Evolutionary conservation across 2,329 filamentous ascomycete species (phyloP).

Genomic region (Trichoderma hamatum): DNA sequence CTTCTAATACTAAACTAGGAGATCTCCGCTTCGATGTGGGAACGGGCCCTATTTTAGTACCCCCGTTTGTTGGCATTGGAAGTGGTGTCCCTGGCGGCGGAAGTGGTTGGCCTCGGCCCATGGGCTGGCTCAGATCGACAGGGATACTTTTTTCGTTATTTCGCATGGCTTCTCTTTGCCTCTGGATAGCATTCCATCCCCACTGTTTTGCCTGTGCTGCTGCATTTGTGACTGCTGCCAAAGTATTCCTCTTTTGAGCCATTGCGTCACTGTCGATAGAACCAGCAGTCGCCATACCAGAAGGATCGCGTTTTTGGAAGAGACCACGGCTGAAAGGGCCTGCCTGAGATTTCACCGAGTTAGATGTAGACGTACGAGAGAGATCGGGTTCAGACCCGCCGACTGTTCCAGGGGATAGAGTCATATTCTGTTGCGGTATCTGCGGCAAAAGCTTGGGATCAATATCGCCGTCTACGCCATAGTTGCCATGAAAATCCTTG

Average conservation of each 20-base stretch:
- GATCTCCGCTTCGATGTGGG: conserved; percentile 68
- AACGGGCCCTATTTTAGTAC: conserved; percentile 59
- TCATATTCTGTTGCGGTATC: conserved; percentile 35
- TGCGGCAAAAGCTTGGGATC: conserved; percentile 28
- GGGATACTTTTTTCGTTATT: conserved; percentile 38
- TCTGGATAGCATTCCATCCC: conserved; percentile 61
- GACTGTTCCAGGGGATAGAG: conserved; percentile 44
- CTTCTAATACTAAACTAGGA: conserved; percentile 41
- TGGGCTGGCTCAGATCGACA: conserved; percentile 64
- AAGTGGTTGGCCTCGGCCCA: conserved; percentile 80
- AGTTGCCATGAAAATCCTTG: conserved; percentile 47
- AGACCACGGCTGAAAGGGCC: conserved; percentile 45
- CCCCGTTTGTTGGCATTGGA: conserved; percentile 64
- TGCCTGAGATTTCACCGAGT: conserved; percentile 47
- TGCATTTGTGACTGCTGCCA: conserved; percentile 59
- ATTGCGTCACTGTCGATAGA: conserved; percentile 40
- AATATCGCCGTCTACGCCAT: conserved; percentile 38
- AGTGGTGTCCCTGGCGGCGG: conserved; percentile 80
- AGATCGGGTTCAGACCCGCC: conserved; percentile 35
- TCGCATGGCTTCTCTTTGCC: conserved; percentile 49
- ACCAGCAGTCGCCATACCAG: conserved; percentile 43
- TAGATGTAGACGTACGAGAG: conserved; percentile 39
- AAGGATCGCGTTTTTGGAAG: conserved; percentile 46
- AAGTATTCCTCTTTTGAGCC: conserved; percentile 51
- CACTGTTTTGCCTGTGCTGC: conserved; percentile 61